Evolutionary conservation across 2,329 filamentous ascomycete genomes (phyloP).

Genomic region (Bipolaris bicolor): DNA sequence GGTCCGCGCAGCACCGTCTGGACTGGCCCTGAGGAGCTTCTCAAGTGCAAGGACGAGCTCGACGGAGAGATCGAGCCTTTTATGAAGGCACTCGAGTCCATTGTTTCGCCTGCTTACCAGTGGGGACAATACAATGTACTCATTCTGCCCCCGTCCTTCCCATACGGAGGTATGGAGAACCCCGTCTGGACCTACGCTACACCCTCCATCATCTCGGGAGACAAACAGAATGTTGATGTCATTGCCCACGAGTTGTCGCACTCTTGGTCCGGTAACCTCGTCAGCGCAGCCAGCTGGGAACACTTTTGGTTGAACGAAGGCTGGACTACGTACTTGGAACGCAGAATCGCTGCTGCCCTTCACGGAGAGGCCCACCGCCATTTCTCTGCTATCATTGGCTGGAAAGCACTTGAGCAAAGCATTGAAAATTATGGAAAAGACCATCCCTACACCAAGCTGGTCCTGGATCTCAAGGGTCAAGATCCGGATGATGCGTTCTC

Average conservation of each 20-base stretch:
- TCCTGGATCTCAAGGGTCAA: conserved; percentile 84
- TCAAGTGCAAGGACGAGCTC: conserved; percentile 87
- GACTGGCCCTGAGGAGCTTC: conserved; percentile 85
- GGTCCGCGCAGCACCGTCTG: conserved; percentile 84
- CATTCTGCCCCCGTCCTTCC: conserved; percentile 80
- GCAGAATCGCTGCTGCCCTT: conserved; percentile 75
- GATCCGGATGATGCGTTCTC: conserved; percentile 97
- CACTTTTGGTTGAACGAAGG: conserved; percentile 77
- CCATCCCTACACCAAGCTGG: conserved; percentile 91
- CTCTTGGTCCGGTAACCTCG: conserved; percentile 88
- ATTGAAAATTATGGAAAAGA: conserved; percentile 79
- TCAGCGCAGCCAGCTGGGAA: conserved; percentile 80
- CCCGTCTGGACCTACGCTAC: conserved; percentile 95
- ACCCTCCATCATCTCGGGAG: conserved; percentile 88
- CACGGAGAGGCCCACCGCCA: conserved; percentile 87
- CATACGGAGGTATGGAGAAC: conserved; percentile 75
- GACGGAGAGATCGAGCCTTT: conserved; percentile 91
- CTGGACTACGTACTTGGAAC: conserved; percentile 95
- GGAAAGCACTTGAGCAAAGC: conserved; percentile 85
- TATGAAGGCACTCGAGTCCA: conserved; percentile 80
- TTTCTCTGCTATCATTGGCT: conserved; percentile 95
- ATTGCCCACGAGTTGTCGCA: conserved; percentile 84
- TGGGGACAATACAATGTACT: conserved; percentile 97
- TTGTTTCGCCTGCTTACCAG: conserved; percentile 78
- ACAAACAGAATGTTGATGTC: conserved; percentile 85